phyloP scores from a whole-genome alignment of 805 yeast species.

The Ascoidea asiatica region DNA sequence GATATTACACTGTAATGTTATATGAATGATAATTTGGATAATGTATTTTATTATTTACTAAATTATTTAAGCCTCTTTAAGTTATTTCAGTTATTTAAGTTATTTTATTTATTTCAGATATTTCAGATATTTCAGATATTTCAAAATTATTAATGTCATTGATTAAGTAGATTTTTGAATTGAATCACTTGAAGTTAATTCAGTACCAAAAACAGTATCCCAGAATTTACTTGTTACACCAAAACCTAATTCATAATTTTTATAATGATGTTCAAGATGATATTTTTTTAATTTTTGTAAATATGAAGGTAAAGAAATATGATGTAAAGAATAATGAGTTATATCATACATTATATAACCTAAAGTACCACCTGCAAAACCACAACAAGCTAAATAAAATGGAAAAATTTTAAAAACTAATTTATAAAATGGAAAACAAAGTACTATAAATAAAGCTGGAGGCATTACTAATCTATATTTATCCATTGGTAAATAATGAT shows the following conservation, averaged over 20 bases:
- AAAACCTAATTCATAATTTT: constrained; percentile 91
- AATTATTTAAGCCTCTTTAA: no score
- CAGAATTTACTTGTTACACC: constrained; percentile 93
- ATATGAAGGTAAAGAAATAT: constrained; percentile 63
- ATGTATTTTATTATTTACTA: no score
- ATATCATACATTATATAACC: constrained; percentile 89
- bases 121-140: no score
- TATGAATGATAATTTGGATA: no score
- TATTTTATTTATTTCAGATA: no score
- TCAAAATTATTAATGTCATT: no score
- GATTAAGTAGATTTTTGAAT: constrained; percentile 1
- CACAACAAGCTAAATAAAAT: constrained; percentile 74
- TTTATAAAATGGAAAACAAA: constrained; percentile 71
- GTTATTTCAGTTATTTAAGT: no score
- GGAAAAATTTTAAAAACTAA: constrained; percentile 70
- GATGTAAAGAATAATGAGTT: constrained; percentile 92
- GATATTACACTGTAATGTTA: no score
- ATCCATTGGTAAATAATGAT: constrained; percentile 98
- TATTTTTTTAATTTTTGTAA: constrained; percentile 73
- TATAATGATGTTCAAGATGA: constrained; percentile 96
- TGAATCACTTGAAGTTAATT: constrained; percentile 26
- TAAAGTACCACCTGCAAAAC: constrained; percentile 90
- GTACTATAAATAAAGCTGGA: constrained; percentile 63
- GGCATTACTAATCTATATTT: constrained; percentile 88
- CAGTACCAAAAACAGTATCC: constrained; percentile 87